phyloP scores from a whole-genome alignment of 306 rosid genomes.

The Phaseolus lunatus region DNA sequence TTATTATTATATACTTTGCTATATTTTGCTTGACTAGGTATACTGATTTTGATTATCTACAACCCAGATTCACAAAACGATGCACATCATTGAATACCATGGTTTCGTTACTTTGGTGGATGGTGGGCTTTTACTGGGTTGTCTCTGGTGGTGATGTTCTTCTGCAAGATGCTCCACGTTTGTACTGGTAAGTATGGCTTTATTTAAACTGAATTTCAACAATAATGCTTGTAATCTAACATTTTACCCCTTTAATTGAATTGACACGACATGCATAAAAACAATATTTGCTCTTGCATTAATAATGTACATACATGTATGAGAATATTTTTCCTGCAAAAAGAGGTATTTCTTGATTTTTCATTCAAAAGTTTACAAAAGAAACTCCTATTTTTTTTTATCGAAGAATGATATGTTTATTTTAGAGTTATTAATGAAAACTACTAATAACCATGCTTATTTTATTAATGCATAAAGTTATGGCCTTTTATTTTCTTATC shows the following conservation, averaged over 20 bases:
- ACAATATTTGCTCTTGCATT: not conserved
- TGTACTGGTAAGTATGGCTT: conserved; percentile 78
- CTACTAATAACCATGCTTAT: conserved; percentile 21
- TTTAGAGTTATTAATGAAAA: not conserved
- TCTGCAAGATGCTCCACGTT: conserved; percentile 74
- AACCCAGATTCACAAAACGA: conserved; percentile 64
- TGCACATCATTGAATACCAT: conserved; percentile 82
- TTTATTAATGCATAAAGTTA: not conserved
- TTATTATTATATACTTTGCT: conserved; percentile 31
- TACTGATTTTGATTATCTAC: conserved; percentile 50
- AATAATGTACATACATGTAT: not conserved
- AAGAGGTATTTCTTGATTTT: not conserved
- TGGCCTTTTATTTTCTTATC: not conserved
- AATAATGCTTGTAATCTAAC: not conserved
- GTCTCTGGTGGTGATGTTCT: conserved; percentile 77
- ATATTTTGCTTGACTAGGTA: not conserved
- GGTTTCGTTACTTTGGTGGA: conserved; percentile 89
- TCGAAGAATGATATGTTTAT: not conserved
- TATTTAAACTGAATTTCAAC: conserved; percentile 11
- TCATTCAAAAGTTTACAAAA: not conserved
- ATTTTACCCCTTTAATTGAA: not conserved
- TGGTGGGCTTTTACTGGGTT: conserved; percentile 93
- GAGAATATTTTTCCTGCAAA: not conserved
- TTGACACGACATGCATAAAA: not conserved
- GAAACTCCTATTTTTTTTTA: not conserved